phyloP scores from a whole-genome alignment of 257 asterid genomes.

The Schizonepeta tenuifolia region DNA sequence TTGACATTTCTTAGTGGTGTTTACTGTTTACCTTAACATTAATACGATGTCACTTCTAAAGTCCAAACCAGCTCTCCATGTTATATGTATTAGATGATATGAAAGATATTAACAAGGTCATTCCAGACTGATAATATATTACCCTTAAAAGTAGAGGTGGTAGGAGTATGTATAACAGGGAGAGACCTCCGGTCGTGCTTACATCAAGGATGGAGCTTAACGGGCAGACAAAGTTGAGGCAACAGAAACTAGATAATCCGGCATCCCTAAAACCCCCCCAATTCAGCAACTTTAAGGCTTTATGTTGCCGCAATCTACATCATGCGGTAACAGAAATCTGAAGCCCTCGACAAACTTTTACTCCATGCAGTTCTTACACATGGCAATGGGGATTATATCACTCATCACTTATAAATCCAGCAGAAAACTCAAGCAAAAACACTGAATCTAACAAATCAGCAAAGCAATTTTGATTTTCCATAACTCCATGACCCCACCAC shows the following conservation, averaged over 20 bases:
- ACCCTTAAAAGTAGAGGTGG: no score
- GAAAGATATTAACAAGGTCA: not conserved
- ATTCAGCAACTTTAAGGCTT: not conserved
- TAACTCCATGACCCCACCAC: not conserved
- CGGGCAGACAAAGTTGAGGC: not conserved
- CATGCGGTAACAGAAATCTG: not conserved
- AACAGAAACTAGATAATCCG: not conserved
- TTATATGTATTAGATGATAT: not conserved
- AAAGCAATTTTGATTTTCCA: not conserved
- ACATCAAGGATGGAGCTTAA: no score
- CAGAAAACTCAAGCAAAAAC: not conserved
- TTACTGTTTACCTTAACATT: no score
- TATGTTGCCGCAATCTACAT: constrained; percentile 10
- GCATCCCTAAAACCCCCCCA: not conserved
- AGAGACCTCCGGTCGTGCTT: no score
- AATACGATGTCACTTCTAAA: no score
- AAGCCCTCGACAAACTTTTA: not conserved
- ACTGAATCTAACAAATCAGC: not conserved
- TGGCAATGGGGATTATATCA: not conserved
- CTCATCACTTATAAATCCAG: not conserved
- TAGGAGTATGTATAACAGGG: no score
- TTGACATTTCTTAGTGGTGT: no score
- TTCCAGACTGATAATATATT: no score
- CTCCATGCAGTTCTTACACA: not conserved
- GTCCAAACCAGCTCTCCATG: no score